Conservation (phyloP, 108 stramenopile genomes). For the Stephanodiscus minutulus region DNA sequence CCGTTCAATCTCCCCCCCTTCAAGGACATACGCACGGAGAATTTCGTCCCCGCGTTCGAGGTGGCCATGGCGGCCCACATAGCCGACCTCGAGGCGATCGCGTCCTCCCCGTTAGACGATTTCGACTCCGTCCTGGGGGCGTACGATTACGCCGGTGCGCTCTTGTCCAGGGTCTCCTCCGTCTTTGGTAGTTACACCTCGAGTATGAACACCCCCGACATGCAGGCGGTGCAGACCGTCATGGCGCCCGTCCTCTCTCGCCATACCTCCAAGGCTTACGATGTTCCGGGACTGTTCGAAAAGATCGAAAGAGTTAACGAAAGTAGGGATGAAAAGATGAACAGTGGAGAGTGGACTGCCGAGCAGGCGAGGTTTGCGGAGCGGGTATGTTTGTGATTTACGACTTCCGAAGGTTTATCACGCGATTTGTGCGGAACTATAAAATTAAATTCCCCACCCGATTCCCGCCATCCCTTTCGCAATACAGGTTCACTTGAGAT, state of each 20-base stretch:
- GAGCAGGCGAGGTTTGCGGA: conserved; percentile 72
- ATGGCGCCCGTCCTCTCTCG: conserved; percentile 62
- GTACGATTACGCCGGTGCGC: conserved; percentile 59
- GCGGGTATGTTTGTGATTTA: conserved; percentile 34
- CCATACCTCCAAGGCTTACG: conserved; percentile 46
- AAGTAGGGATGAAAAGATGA: conserved; percentile 36
- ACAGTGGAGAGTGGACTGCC: conserved; percentile 37
- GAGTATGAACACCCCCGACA: conserved; percentile 55
- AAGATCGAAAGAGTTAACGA: conserved; percentile 56
- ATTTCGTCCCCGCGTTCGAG: conserved; percentile 62
- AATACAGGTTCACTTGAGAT: conserved; percentile 46
- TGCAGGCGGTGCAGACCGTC: conserved; percentile 60
- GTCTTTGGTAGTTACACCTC: conserved; percentile 63
- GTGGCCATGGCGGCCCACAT: conserved; percentile 59
- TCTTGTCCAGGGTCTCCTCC: conserved; percentile 34
- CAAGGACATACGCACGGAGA: conserved; percentile 36
- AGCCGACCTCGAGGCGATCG: conserved; percentile 58
- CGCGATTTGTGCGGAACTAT: too few species aligned
- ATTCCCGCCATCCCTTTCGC: too few species aligned
- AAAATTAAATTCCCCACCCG: too few species aligned
- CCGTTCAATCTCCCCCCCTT: conserved; percentile 69
- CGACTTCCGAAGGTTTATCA: too few species aligned
- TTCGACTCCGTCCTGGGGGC: conserved; percentile 61
- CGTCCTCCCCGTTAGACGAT: conserved; percentile 45
- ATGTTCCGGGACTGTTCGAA: conserved; percentile 74